Conservation (phyloP, 306 rosid genomes). For the Inga leiocalycina region DNA sequence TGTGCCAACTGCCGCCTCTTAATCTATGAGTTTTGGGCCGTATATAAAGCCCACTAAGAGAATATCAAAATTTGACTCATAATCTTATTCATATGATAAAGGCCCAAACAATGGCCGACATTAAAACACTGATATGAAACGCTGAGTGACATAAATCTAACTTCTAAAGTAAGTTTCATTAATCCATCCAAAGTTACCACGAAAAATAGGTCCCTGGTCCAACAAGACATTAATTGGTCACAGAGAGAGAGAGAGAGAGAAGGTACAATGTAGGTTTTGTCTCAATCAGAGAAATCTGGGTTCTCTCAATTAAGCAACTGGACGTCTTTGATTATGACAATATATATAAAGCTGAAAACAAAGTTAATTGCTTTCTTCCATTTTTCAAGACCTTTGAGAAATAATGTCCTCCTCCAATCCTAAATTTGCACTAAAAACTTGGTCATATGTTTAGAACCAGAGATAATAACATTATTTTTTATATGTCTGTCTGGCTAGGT, state of each 20-base stretch:
- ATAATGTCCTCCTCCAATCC: too few species aligned
- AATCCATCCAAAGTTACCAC: background rate
- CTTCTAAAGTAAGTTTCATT: background rate
- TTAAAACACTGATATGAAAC: background rate
- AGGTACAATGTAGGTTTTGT: background rate
- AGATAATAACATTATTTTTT: too few species aligned
- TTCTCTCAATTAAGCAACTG: background rate
- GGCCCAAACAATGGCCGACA: background rate
- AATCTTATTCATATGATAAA: too few species aligned
- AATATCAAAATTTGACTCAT: background rate
- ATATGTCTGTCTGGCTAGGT: too few species aligned
- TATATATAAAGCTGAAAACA: background rate
- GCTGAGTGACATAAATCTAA: background rate
- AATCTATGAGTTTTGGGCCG: background rate
- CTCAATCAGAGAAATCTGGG: background rate
- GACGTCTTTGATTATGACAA: background rate
- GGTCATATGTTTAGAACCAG: too few species aligned
- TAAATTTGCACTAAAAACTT: too few species aligned
- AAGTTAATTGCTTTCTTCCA: background rate
- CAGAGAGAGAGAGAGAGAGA: background rate
- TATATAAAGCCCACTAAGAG: background rate
- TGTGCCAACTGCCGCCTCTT: background rate
- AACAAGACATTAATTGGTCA: background rate
- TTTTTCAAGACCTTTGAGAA: background rate
- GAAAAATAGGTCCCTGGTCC: background rate